phyloP scores from a whole-genome alignment of 2,329 filamentous ascomycete species.

The Alternaria triticina region DNA sequence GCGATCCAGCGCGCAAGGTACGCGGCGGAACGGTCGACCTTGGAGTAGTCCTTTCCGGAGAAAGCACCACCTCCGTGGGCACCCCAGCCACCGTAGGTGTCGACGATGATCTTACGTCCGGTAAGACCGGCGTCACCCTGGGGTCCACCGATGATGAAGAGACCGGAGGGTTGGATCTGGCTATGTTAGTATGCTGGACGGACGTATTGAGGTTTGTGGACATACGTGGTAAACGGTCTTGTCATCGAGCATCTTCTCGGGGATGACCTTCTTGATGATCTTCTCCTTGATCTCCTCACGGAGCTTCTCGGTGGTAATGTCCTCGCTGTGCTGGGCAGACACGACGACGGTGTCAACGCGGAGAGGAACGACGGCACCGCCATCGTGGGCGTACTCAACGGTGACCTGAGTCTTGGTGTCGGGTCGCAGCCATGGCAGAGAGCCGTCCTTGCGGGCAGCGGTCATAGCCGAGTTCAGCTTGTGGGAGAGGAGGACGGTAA shows the following conservation, averaged over 20 bases:
- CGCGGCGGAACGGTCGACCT: slow-evolving; percentile 97
- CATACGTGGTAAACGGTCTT: slow-evolving; percentile 92
- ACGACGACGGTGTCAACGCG: slow-evolving; percentile 97
- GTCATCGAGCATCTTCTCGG: slow-evolving; percentile 88
- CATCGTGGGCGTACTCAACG: slow-evolving; percentile 97
- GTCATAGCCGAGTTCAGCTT: slow-evolving; percentile 97
- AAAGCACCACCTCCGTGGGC: slow-evolving; percentile 99
- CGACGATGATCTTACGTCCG: slow-evolving; percentile 99
- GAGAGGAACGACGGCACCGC: slow-evolving; percentile 87
- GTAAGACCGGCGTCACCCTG: slow-evolving; percentile 99
- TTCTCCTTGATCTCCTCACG: slow-evolving; percentile 96
- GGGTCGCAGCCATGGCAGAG: slow-evolving; percentile 90
- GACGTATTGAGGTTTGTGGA: slow-evolving; percentile 18
- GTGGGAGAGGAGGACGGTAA: slow-evolving; percentile 93
- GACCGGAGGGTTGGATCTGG: slow-evolving; percentile 92
- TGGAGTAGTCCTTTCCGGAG: slow-evolving; percentile 99
- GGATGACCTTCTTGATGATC: slow-evolving; percentile 95
- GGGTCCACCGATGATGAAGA: slow-evolving; percentile 98
- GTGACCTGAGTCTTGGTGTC: slow-evolving; percentile 99
- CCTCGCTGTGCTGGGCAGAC: slow-evolving; percentile 89
- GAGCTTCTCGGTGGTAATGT: slow-evolving; percentile 88
- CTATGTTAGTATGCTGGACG: slow-evolving; percentile 20
- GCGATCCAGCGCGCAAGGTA: slow-evolving; percentile 99
- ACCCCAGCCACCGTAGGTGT: slow-evolving; percentile 99
- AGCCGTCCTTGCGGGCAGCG: slow-evolving; percentile 83